A percentile compares a stretch with the other conserved stretches of the same genome.
Conservation (phyloP, 352 stramenopile species). For the Globisporangium spiculum region DNA sequence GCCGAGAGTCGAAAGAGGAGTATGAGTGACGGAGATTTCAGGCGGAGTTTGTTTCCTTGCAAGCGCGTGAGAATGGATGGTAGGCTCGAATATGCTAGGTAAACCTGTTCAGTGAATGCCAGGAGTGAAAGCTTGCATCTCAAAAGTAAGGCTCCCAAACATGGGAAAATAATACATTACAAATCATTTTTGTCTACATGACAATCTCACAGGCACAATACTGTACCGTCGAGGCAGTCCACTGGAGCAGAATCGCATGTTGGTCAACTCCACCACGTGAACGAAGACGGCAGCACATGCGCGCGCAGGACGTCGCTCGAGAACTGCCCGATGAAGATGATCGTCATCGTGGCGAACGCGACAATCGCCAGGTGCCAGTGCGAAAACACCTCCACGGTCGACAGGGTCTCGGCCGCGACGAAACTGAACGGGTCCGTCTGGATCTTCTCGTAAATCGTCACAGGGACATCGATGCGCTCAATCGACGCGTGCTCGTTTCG, state of each 20-base stretch:
- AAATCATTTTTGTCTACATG: not conserved
- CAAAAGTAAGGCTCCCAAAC: not conserved
- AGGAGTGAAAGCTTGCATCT: not conserved
- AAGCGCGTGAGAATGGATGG: not conserved
- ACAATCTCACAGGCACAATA: not conserved
- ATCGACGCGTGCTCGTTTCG: slow-evolving; percentile 55
- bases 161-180: not conserved
- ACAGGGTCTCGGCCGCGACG: slow-evolving; percentile 81
- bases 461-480: slow-evolving; percentile 56
- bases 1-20: not conserved
- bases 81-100: not conserved
- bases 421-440: slow-evolving; percentile 88
- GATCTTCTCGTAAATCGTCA: slow-evolving; percentile 73
- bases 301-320: slow-evolving; percentile 61
- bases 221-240: not conserved
- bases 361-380: slow-evolving; percentile 73
- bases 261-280: slow-evolving; percentile 37
- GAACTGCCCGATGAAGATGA: slow-evolving; percentile 85
- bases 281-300: slow-evolving; percentile 62
- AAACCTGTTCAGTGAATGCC: not conserved
- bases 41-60: not conserved
- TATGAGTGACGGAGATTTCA: not conserved
- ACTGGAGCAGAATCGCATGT: not conserved
- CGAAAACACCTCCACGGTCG: slow-evolving; percentile 79
- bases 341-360: slow-evolving; percentile 75